These are phyloP conservation scores for Solanum neorickii DNA, from an alignment of 257 asterid genomes.

Conservation along the genomic window DNA sequence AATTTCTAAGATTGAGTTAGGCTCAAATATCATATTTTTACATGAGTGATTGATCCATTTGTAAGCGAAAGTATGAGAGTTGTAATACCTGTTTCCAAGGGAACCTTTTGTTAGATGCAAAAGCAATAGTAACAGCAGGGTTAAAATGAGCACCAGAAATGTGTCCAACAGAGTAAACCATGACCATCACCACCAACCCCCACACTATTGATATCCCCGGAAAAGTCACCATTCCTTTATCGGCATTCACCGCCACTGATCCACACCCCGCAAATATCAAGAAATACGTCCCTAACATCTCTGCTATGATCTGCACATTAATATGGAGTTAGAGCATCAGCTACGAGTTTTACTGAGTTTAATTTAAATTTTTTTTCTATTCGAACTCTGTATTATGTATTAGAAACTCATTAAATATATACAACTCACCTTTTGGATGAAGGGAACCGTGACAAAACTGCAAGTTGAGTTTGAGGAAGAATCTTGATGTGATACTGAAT, in stretches of 20 bases:
- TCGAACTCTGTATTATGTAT: background rate
- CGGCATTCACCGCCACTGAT: constrained; percentile 59
- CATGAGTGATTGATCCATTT: background rate
- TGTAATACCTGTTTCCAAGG: constrained; percentile 49
- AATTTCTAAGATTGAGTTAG: background rate
- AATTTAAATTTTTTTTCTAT: too few relatives aligned
- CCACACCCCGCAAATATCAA: constrained; percentile 74
- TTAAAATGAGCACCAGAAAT: constrained; percentile 92
- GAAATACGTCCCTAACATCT: constrained; percentile 65
- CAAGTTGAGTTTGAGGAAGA: background rate
- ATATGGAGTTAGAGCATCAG: background rate
- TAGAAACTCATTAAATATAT: background rate
- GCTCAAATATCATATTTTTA: fast-evolving
- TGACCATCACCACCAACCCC: constrained; percentile 83
- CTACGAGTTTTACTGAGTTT: too few relatives aligned
- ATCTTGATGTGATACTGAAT: background rate
- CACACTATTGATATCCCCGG: constrained; percentile 74
- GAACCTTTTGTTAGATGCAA: constrained; percentile 69
- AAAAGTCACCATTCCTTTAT: constrained; percentile 38
- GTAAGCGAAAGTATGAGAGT: background rate
- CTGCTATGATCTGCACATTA: constrained; percentile 55
- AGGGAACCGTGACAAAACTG: background rate
- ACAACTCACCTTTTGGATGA: constrained; percentile 7
- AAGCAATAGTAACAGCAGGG: constrained; percentile 84
- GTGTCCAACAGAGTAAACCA: constrained; percentile 77